Conservation (phyloP, 202 grass and related monocot genomes). For the Musa balbisiana region DNA sequence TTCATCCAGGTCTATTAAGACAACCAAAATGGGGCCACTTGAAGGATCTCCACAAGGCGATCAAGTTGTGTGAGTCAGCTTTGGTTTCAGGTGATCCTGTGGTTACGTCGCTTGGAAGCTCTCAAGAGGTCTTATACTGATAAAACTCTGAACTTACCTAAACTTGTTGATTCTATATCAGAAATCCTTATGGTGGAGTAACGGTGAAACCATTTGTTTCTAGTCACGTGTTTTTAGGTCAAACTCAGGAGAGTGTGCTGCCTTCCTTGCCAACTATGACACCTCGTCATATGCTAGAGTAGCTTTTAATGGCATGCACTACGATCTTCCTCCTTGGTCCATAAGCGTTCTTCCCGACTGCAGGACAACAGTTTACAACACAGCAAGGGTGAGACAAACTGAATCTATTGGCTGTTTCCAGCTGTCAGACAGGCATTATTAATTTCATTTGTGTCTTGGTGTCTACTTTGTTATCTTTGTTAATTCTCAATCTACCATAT, state of each 20-base stretch:
- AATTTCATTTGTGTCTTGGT: background rate
- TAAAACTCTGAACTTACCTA: background rate
- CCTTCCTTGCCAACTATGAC: constrained; percentile 91
- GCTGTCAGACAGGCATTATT: background rate
- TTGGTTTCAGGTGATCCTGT: constrained; percentile 71
- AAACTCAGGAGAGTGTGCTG: constrained; percentile 60
- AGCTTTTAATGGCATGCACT: constrained; percentile 79
- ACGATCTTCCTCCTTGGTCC: constrained; percentile 94
- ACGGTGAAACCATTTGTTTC: constrained; percentile 30
- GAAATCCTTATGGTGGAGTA: constrained; percentile 22
- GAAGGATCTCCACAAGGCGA: constrained; percentile 84
- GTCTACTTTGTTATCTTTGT: no score
- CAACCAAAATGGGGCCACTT: constrained; percentile 98
- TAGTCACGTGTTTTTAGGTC: constrained; percentile 80
- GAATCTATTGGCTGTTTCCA: background rate
- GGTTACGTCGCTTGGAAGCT: constrained; percentile 60
- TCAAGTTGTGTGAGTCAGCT: constrained; percentile 87
- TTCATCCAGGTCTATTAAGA: constrained; percentile 67
- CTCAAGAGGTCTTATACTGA: constrained; percentile 50
- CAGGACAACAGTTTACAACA: constrained; percentile 91
- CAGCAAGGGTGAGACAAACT: constrained; percentile 58
- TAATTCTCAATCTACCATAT: background rate
- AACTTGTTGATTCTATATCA: constrained; percentile 10
- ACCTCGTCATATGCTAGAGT: constrained; percentile 63
- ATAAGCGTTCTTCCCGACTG: constrained; percentile 96